Base-by-base conservation (phyloP, 1,284 basidiomycete genomes). In the Mixia osmundae region DNA sequence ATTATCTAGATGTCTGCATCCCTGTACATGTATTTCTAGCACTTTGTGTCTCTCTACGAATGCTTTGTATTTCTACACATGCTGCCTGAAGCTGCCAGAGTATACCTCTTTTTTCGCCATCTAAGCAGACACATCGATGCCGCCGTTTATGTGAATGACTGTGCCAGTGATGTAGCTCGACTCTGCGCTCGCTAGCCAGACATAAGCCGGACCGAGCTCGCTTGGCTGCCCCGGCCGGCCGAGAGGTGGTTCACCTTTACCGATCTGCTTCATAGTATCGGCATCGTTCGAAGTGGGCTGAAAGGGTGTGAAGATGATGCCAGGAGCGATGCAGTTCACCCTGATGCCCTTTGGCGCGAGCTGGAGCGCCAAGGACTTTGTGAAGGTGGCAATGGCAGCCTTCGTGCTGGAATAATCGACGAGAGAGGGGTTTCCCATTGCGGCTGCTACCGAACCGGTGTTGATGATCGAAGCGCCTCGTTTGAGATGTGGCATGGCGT, bases 381-480 rank as follows among this genome's bases (percentile, higher is more conserved):
- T 47, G 40, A 51, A 49, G 8, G 49, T 35, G 18, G 27, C 27
- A 16, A 57, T 50, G 7, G 53, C 55, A 30, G 28, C 28, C 20
- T 30, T 3, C 5, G 5, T 2, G 15, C 3, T 9, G 22, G 8
- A 9, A 18, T 23, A 20, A 33, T 14, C 16, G 16, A 22, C 16
- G 8, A 5, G 25, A 24, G 3, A 8, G 27, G 2, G 11, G 14
- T 31, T 5, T 8, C 58, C 59, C 42, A 64, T 62, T 55, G 68
- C 69, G 3, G 68, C 67, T 1, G 67, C 68, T 20, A 74, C 69
- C 8, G 64, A 67, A 5, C 67, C 62, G 6, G 67, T 67, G 53
- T 71, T 71, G 58, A 73, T 69, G 51, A 73, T 72, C 22, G 59
- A 58, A 2, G 62, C 57, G 3, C 71, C 70, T 25, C 66, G 61